These are phyloP conservation scores for Neopestalotiopsis rosae DNA, from an alignment of 2,329 filamentous ascomycete genomes.

Conservation along the genomic window DNA sequence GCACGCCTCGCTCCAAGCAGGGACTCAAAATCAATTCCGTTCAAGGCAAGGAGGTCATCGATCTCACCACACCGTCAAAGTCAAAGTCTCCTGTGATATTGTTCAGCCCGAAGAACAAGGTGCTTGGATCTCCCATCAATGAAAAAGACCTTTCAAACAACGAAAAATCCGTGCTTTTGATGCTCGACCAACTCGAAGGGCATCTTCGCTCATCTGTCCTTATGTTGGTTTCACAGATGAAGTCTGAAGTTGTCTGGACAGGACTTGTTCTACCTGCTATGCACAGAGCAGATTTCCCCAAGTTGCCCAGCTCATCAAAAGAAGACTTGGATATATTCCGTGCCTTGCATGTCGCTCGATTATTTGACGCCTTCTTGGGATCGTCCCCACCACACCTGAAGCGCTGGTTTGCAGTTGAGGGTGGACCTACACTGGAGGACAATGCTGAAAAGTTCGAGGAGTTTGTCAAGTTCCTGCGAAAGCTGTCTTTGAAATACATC, in stretches of 20 bases:
- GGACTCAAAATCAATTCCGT: background rate
- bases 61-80: conserved; percentile 6
- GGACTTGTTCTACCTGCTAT: conserved; percentile 3
- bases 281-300: background rate
- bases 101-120: background rate
- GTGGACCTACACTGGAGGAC: background rate
- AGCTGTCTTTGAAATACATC: background rate
- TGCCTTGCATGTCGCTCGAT: background rate
- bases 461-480: conserved; percentile 11
- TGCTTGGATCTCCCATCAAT: background rate
- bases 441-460: background rate
- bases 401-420: background rate
- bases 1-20: background rate
- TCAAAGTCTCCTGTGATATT: background rate
- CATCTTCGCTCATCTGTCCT: background rate
- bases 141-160: background rate
- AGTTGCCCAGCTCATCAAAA: background rate
- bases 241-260: background rate
- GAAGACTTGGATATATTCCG: background rate
- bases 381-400: background rate
- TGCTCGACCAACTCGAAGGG: background rate
- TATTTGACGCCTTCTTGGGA: conserved; percentile 4
- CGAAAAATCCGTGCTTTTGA: background rate
- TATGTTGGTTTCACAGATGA: background rate
- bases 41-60: background rate